Evolutionary conservation across 306 rosid genomes (phyloP), one percentile per base, ranked within the genome.

Genomic region (Corylus avellana): DNA sequence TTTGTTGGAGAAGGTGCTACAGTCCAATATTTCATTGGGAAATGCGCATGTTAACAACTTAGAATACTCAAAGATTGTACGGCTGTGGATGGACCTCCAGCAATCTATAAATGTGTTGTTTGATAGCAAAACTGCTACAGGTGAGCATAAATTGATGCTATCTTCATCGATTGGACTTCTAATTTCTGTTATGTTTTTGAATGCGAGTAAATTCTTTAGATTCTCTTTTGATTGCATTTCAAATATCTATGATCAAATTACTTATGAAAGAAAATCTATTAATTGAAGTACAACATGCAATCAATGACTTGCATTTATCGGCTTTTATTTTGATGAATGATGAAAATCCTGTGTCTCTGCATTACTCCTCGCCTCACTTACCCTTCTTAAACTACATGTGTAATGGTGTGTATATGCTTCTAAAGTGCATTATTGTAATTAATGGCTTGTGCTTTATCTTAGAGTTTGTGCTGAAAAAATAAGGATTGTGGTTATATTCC

Each of bases 41-140:
- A 81, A 90, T 68, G 94, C 93, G 75, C 88, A 84, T 84, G 73
- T 59, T 72, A 79, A 87, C 79, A 86, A 91, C 55, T 72, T 47
- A 39, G 91, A 87, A 58, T 69, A 50, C 74, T 47, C 87, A 39
- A 66, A 53, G 63, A 82, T 85, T 75, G 82, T 90, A 61, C 75
- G 74, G 75, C 78, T 76, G 76, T 95, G 98, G 98, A 89, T 85
- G 97, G 88, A 84, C 73, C 98, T 95, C 85, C 98, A 95, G 86
- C 91, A 85, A 86, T 87, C 95, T 73, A 78, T 92, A 71, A 95
- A 89, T 74, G 59, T 92, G 83, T 82, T 92, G 83, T 90, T 86
- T 25, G 92, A 92, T 87, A 90, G 87, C 83, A 92, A 89, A 88
- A 79, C 91, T 84, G 85, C 87, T 47, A 50, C 85, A 16, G 91